phyloP scores from a whole-genome alignment of 2,329 filamentous ascomycete species.

The Claviceps purpurea region DNA sequence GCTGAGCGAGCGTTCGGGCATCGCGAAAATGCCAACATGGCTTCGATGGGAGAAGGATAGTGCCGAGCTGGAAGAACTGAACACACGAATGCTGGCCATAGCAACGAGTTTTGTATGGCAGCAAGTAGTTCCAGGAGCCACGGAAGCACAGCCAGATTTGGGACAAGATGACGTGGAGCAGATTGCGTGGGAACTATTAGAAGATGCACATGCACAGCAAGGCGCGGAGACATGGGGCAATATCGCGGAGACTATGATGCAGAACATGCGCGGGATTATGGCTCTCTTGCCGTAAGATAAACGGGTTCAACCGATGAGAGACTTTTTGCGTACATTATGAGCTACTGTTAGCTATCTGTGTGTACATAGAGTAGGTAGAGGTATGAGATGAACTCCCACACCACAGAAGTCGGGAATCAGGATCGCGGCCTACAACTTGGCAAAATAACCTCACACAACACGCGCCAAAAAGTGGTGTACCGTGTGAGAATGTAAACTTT shows the following conservation, averaged over 20 bases:
- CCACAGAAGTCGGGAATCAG: too few species aligned
- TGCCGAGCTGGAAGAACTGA: constrained; percentile 16
- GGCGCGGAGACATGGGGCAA: constrained; percentile 20
- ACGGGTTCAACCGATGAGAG: neutral
- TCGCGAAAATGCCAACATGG: constrained; percentile 14
- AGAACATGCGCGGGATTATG: constrained; percentile 12
- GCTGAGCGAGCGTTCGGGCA: constrained; percentile 8
- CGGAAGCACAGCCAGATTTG: neutral
- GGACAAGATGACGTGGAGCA: constrained; percentile 15
- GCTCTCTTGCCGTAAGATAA: constrained; percentile 10
- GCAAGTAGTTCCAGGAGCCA: constrained; percentile 14
- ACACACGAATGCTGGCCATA: constrained; percentile 13
- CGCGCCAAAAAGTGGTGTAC: too few species aligned
- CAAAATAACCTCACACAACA: neutral
- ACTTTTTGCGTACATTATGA: too few species aligned
- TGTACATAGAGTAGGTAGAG: too few species aligned
- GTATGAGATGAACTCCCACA: too few species aligned
- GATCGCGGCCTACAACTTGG: too few species aligned
- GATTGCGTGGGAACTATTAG: constrained; percentile 21
- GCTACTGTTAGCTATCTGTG: too few species aligned
- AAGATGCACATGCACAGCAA: constrained; percentile 11
- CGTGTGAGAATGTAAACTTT: too few species aligned
- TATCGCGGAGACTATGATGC: constrained; percentile 15
- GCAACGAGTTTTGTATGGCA: constrained; percentile 11
- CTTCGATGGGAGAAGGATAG: constrained; percentile 22